A percentile compares a stretch with the other conserved stretches of the same genome.
These are phyloP conservation scores for Heliocybe sulcata DNA, from an alignment of 1,284 basidiomycete genomes.

Conservation along the genomic window DNA sequence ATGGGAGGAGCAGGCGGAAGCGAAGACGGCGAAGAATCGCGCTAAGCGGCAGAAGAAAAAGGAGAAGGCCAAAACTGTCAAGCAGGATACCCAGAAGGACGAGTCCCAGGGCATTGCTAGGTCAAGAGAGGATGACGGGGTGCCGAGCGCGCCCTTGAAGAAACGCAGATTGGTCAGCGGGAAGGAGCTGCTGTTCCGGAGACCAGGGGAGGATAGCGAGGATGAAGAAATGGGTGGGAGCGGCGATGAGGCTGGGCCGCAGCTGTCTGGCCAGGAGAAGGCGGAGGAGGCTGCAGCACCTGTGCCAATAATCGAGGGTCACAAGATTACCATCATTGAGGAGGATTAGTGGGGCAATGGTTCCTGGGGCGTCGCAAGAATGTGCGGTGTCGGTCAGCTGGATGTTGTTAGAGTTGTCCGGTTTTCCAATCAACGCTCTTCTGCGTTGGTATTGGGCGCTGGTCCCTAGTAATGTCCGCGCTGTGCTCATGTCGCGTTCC, in stretches of 20 bases:
- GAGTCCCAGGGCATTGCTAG: constrained; percentile 12
- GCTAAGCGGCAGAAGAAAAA: constrained; percentile 81
- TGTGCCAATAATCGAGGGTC: constrained; percentile 25
- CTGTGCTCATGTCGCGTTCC: too few species aligned
- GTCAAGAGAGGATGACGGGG: constrained; percentile 8
- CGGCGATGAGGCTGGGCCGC: constrained; percentile 19
- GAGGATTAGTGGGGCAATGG: constrained; percentile 35
- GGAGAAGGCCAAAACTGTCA: constrained; percentile 25
- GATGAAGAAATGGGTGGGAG: constrained; percentile 24
- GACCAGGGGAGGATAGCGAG: constrained; percentile 42
- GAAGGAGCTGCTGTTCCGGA: constrained; percentile 48
- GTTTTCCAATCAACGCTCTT: too few species aligned
- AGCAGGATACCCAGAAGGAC: constrained; percentile 19
- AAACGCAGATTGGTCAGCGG: constrained; percentile 50
- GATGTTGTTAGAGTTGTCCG: too few species aligned
- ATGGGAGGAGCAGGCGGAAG: neutral
- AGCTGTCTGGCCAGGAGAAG: constrained; percentile 8
- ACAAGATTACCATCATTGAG: constrained; percentile 43
- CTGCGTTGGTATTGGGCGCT: too few species aligned
- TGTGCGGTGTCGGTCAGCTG: too few species aligned
- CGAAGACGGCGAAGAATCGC: constrained; percentile 5
- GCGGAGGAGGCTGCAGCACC: constrained; percentile 9
- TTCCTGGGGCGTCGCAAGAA: too few species aligned
- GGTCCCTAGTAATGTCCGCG: too few species aligned
- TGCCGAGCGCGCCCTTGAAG: constrained; percentile 28